phyloP scores from a whole-genome alignment of 805 yeast genomes.

The Blastobotrys peoriensis region DNA sequence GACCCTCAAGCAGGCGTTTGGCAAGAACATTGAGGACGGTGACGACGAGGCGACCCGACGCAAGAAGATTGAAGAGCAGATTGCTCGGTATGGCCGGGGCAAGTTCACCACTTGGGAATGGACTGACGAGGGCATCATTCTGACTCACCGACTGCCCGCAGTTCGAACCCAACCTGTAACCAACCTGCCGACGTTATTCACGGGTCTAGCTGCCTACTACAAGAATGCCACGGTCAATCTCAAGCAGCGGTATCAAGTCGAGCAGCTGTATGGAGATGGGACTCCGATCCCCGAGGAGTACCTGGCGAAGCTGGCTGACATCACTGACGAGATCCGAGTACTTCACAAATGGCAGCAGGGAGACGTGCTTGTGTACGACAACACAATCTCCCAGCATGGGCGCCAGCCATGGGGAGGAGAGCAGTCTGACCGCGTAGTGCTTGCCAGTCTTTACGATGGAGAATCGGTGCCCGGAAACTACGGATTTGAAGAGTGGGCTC shows the following conservation, averaged over 20 bases:
- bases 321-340: conserved; percentile 5
- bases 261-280: conserved; percentile 11
- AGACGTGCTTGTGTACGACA: conserved; percentile 8
- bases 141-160: conserved; percentile 8
- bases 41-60: conserved; percentile 4
- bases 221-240: neutral
- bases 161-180: conserved; percentile 8
- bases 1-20: conserved; percentile 11
- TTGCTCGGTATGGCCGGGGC: conserved; percentile 9
- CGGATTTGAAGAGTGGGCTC: neutral
- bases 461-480: neutral
- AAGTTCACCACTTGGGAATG: conserved; percentile 9
- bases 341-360: conserved; percentile 12
- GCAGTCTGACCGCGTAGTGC: conserved; percentile 9
- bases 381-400: conserved; percentile 9
- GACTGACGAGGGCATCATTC: conserved; percentile 9
- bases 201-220: conserved; percentile 8
- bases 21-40: conserved; percentile 9
- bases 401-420: conserved; percentile 8
- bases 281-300: conserved; percentile 9
- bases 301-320: conserved; percentile 1
- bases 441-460: conserved; percentile 3
- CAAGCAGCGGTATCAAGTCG: conserved; percentile 1
- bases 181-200: conserved; percentile 8
- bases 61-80: conserved; percentile 9